These are phyloP conservation scores for Citrus sp. DNA, from an alignment of 345 rosid genomes.

Conservation along the genomic window DNA sequence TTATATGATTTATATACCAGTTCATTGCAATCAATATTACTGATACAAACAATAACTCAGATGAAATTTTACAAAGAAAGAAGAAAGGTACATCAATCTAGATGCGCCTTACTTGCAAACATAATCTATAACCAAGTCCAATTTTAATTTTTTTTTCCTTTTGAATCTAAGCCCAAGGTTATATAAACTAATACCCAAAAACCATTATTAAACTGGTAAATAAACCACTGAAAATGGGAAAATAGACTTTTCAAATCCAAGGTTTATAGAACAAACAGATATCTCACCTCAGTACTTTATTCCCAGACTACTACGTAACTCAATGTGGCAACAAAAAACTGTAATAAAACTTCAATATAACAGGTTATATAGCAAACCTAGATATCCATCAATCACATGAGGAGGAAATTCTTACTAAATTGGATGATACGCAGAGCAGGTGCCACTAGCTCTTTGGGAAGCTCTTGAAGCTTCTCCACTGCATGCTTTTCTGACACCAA, in stretches of 20 bases:
- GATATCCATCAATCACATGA: not conserved
- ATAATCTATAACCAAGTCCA: not conserved
- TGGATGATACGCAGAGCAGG: conserved; percentile 70
- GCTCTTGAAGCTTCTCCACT: conserved; percentile 65
- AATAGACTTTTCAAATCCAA: not conserved
- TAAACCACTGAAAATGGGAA: not conserved
- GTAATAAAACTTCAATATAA: not conserved
- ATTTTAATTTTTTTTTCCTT: no score
- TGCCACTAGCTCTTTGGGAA: conserved; percentile 65
- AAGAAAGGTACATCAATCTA: not conserved
- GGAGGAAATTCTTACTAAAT: conserved; percentile 57
- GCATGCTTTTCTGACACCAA: conserved; percentile 82
- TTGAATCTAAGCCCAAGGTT: no score
- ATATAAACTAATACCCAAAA: not conserved
- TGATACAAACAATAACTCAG: not conserved
- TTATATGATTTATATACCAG: not conserved
- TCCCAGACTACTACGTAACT: not conserved
- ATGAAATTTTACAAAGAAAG: not conserved
- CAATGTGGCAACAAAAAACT: not conserved
- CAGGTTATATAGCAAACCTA: not conserved
- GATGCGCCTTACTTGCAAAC: not conserved
- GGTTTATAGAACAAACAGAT: not conserved
- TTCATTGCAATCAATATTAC: not conserved
- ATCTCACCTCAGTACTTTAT: not conserved
- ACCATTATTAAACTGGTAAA: not conserved